Evolutionary conservation across 1,284 basidiomycete species (phyloP).

Genomic region (Apiotrichum akiyoshidainum): DNA sequence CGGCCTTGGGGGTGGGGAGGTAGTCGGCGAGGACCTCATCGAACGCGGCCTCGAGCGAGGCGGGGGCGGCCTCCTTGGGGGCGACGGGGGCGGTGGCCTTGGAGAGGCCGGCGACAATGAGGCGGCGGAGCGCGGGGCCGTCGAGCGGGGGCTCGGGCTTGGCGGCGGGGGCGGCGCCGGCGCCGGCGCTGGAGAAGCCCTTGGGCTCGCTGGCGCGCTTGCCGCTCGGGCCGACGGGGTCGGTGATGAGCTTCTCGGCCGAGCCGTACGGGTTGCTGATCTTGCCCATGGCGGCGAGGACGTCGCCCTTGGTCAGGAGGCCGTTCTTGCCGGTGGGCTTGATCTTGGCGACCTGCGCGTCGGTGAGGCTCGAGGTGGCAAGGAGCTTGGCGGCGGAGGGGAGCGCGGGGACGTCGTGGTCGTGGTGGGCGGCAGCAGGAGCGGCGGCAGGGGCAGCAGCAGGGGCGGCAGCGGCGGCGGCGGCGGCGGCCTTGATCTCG

Average conservation of each 20-base stretch:
- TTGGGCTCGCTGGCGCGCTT: constrained; percentile 33
- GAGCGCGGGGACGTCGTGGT: constrained; percentile 42
- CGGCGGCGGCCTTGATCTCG: constrained; percentile 7
- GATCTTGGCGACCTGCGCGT: constrained; percentile 51
- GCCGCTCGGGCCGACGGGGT: constrained; percentile 42
- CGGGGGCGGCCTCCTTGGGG: constrained; percentile 5
- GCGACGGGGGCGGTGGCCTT: constrained; percentile 56
- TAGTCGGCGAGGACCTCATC: constrained; percentile 48
- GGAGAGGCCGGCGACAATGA: constrained; percentile 68
- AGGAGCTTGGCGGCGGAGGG: constrained; percentile 48
- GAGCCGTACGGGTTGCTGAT: constrained; percentile 63
- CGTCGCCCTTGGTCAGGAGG: constrained; percentile 88
- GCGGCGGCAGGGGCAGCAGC: background rate
- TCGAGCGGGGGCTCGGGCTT: constrained; percentile 58
- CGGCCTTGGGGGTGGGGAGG: constrained; percentile 38
- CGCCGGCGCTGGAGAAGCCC: constrained; percentile 6
- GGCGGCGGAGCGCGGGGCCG: constrained; percentile 63
- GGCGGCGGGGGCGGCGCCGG: constrained; percentile 14
- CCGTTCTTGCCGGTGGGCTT: constrained; percentile 74
- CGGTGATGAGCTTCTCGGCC: constrained; percentile 64
- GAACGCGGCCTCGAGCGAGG: constrained; percentile 35
- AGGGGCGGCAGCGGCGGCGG: constrained; percentile 2
- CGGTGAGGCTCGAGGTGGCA: constrained; percentile 37
- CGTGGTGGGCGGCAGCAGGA: constrained; percentile 31
- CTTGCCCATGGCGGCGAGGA: constrained; percentile 73